These are phyloP conservation scores for Citrus mangshanensis DNA, from an alignment of 345 rosid species.

Conservation along the genomic window DNA sequence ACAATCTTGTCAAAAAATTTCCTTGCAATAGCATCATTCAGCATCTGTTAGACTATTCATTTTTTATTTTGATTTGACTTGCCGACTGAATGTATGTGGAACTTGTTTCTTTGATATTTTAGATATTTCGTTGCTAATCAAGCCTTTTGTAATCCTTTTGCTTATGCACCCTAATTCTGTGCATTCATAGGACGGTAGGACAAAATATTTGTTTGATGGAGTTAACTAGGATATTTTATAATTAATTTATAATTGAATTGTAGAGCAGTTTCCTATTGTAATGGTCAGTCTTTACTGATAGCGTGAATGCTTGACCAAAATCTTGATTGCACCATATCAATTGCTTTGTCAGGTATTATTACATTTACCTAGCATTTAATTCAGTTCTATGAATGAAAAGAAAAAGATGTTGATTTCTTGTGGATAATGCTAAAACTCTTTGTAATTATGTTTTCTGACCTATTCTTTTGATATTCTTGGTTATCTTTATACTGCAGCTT, in stretches of 20 bases:
- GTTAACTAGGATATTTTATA: not conserved
- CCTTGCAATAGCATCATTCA: not conserved
- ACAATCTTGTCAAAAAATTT: not conserved
- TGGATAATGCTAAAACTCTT: not conserved
- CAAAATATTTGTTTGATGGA: not conserved
- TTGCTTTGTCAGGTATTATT: not conserved
- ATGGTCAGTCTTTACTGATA: not conserved
- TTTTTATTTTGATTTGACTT: not conserved
- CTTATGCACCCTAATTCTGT: not conserved
- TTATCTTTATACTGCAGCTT: slow-evolving; percentile 13
- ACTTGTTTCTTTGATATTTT: not conserved
- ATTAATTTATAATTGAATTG: not conserved
- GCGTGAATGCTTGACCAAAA: no score
- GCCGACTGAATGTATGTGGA: not conserved
- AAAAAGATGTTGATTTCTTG: no score
- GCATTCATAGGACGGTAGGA: not conserved
- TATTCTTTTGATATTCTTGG: not conserved
- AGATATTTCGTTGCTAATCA: not conserved
- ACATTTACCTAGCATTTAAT: not conserved
- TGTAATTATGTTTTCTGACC: not conserved
- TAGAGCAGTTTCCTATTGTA: no score
- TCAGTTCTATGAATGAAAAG: not conserved
- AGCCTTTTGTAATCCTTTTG: not conserved
- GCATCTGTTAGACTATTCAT: not conserved
- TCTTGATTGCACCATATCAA: not conserved